Evolutionary conservation across 1,284 basidiomycete genomes (phyloP).

Genomic region (Ceratobasidium sp.): DNA sequence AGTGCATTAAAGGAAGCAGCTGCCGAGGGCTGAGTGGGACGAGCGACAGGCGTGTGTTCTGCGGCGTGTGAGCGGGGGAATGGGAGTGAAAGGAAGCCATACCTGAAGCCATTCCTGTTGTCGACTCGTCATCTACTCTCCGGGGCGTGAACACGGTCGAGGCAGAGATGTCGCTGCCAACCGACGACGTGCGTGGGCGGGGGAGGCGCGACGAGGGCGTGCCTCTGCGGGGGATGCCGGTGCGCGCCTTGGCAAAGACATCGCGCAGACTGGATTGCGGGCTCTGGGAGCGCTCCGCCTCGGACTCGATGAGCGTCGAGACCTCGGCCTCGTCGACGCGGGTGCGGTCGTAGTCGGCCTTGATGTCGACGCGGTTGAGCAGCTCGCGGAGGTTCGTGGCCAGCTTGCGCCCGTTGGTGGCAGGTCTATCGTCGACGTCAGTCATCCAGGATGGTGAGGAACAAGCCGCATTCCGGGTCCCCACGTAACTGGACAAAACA

Average conservation of each 20-base stretch:
- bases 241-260: constrained; percentile 18
- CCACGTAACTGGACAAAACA: constrained; percentile 28
- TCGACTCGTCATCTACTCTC: constrained; percentile 12
- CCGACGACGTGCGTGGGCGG: neutral
- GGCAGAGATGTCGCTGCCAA: constrained; percentile 21
- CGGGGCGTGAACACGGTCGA: neutral
- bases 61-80: neutral
- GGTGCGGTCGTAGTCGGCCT: neutral
- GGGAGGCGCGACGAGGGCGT: neutral
- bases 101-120: neutral
- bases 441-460: constrained; percentile 12
- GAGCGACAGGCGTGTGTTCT: constrained; percentile 25
- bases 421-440: constrained; percentile 20
- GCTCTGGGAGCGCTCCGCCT: constrained; percentile 19
- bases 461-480: constrained; percentile 1
- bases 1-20: constrained; percentile 29
- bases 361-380: constrained; percentile 30
- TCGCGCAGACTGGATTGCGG: constrained; percentile 20
- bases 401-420: constrained; percentile 6
- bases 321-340: constrained; percentile 5
- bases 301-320: constrained; percentile 9
- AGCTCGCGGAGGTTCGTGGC: constrained; percentile 27
- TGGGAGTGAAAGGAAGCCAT: neutral
- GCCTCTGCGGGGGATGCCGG: constrained; percentile 3
- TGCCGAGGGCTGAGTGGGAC: constrained; percentile 8